These are phyloP conservation scores for Abrus precatorius DNA, from an alignment of 306 rosid genomes.

Conservation along the genomic window DNA sequence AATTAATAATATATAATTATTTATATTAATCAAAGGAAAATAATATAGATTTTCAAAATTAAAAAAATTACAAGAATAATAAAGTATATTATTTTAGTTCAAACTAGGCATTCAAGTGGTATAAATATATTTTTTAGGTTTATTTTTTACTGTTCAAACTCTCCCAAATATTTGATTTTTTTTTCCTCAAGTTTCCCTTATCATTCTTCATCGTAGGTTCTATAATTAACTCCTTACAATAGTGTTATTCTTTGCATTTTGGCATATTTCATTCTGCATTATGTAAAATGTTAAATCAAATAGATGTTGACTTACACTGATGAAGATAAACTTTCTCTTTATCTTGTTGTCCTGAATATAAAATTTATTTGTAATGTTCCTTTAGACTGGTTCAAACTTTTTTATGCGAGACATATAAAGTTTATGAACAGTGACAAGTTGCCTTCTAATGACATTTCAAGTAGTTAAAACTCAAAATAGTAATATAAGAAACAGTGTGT, in stretches of 20 bases:
- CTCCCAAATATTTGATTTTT: too few relatives aligned
- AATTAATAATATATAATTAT: too few relatives aligned
- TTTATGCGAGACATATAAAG: neutral
- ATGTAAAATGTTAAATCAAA: slow-evolving; percentile 3
- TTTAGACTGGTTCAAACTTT: neutral
- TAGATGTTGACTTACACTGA: neutral
- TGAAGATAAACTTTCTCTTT: neutral
- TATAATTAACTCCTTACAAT: neutral
- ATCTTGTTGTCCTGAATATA: neutral
- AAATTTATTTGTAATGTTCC: slow-evolving; percentile 4
- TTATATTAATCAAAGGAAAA: too few relatives aligned
- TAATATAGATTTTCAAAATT: neutral
- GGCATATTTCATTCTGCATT: neutral
- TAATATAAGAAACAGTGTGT: neutral
- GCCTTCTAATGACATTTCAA: neutral
- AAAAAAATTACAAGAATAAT: neutral
- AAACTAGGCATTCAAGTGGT: neutral
- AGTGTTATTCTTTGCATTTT: neutral
- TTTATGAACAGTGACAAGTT: neutral
- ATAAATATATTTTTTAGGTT: neutral
- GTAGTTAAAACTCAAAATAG: neutral
- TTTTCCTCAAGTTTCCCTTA: neutral
- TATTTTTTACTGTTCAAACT: too few relatives aligned
- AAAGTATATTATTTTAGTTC: neutral
- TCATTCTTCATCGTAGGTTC: neutral